phyloP scores from a whole-genome alignment of 2,329 filamentous ascomycete species.

The Sordariomycetes sp. region DNA sequence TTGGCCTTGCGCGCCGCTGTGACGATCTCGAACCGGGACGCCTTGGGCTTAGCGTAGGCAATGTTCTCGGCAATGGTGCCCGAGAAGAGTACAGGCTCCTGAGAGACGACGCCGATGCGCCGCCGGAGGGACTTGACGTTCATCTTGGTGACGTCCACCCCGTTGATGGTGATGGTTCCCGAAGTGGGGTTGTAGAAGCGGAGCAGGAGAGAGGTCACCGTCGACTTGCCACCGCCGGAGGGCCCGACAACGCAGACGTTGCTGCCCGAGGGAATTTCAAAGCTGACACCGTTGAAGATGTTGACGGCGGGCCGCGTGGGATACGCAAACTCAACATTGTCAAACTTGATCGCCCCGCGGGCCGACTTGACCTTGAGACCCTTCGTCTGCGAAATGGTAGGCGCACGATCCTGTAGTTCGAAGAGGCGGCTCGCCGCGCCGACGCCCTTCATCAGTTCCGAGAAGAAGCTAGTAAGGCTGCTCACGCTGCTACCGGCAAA shows the following conservation, averaged over 20 bases:
- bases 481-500: constrained; percentile 79
- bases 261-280: constrained; percentile 82
- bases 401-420: constrained; percentile 82
- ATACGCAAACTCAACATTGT: constrained; percentile 78
- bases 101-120: constrained; percentile 87
- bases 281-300: constrained; percentile 82
- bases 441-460: constrained; percentile 97
- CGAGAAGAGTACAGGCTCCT: constrained; percentile 88
- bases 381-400: constrained; percentile 75
- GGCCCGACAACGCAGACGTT: constrained; percentile 96
- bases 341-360: constrained; percentile 78
- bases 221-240: constrained; percentile 92
- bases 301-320: constrained; percentile 82
- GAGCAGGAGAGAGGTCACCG: constrained; percentile 79
- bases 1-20: constrained; percentile 83
- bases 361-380: constrained; percentile 70
- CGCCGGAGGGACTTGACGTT: constrained; percentile 88
- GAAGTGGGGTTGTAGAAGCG: constrained; percentile 78
- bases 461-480: constrained; percentile 90
- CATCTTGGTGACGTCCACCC: constrained; percentile 69
- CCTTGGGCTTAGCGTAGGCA: constrained; percentile 72
- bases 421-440: constrained; percentile 94
- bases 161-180: constrained; percentile 72
- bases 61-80: constrained; percentile 83
- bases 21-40: constrained; percentile 69